phyloP scores from a whole-genome alignment of 345 rosid species.

The Viola odorata region DNA sequence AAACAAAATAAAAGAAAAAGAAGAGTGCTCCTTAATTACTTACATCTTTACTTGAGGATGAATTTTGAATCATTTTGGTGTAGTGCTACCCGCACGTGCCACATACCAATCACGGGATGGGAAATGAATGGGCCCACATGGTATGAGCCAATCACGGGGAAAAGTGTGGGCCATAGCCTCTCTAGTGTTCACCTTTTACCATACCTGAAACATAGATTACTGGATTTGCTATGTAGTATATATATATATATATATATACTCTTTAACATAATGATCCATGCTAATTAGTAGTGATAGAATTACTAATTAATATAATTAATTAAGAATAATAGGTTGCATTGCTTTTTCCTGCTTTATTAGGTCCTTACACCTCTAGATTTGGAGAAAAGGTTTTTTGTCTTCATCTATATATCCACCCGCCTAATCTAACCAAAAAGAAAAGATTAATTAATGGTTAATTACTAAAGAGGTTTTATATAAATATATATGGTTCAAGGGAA shows the following conservation, averaged over 20 bases:
- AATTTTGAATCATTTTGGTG: not conserved
- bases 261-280: constrained; percentile 17
- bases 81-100: constrained; percentile 32
- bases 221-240: constrained; percentile 1
- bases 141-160: constrained; percentile 32
- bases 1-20: too few species aligned
- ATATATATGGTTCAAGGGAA: not conserved
- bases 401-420: constrained; percentile 14
- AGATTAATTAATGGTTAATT: not conserved
- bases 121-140: not conserved
- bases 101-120: not conserved
- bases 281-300: not conserved
- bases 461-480: too few species aligned
- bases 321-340: constrained; percentile 5
- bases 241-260: too few species aligned
- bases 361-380: constrained; percentile 20
- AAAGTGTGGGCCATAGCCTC: constrained; percentile 9
- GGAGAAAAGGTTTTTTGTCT: constrained; percentile 34
- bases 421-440: constrained; percentile 13
- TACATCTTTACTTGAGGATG: not conserved
- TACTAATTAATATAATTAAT: not conserved
- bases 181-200: constrained; percentile 3
- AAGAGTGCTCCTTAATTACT: too few species aligned
- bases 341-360: constrained; percentile 8
- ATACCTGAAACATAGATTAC: constrained; percentile 9